Base-by-base conservation (phyloP, 2,329 filamentous ascomycete genomes). In the Graphiopsis chlorocephala region DNA sequence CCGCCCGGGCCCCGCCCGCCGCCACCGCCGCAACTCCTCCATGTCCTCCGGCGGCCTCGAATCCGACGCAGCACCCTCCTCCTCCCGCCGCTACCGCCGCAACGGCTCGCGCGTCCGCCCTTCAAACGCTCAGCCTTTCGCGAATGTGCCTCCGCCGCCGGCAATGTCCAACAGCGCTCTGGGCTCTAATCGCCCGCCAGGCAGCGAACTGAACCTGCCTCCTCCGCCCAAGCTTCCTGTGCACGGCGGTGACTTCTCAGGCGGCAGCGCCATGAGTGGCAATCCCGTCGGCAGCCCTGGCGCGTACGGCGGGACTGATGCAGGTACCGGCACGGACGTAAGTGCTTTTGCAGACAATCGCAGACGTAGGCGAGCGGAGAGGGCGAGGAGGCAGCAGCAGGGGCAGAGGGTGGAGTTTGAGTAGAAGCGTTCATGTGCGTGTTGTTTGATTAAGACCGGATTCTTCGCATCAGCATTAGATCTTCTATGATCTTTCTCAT, bases 331-430 rank as follows among this genome's bases (percentile, higher is more conserved):
- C 12, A 78, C 76, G 42, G 76, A 78, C 65, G 69, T 78, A 11
- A 77, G 75, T 68, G 72, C 83, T 64, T 85, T 84, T 69, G 84
- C 83, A 1, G 83, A 80, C 65, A 85, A 85, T 69, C 78, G 84
- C 56, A 74, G 82, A 63, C 75, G 84, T 65, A 77, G 84, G 71
- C 77, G 84, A 61, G 84, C 84, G 17, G 84, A 86, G 71, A 74
- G 84, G 67, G 82, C 82, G 60, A 77, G 80, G 59, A 70, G 72
- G 65, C 53, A 70, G 57, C 68, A 72, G 63, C 72, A 71, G 29
- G 70, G 72, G 17, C 77, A 78, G 31, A 77, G 77, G 60, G 82
- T 83, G 20, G 82, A 84, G 67, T 84, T 84, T 71, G 78, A 79
- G 64, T 83, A 68, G 78, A 45, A 42, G 17, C 38, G 17, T 20